These are phyloP conservation scores for Gossypioides kirkii DNA, from an alignment of 345 rosid genomes.

Conservation along the genomic window DNA sequence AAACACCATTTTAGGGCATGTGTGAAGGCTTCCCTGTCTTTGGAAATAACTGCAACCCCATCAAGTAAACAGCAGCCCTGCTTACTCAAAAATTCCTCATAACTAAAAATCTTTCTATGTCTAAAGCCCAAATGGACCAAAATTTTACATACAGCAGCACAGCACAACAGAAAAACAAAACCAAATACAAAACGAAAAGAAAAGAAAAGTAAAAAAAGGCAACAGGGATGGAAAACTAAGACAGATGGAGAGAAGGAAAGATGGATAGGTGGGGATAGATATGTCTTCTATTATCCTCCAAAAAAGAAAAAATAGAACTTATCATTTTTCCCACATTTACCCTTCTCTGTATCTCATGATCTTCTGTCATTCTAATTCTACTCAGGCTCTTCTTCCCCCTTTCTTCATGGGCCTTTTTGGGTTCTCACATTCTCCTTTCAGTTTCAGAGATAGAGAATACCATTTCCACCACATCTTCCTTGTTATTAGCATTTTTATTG, in stretches of 20 bases:
- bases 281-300: slow-evolving; percentile 29
- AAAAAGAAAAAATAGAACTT: background rate
- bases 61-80: slow-evolving; percentile 21
- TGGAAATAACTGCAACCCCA: slow-evolving; percentile 12
- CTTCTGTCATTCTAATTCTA: slow-evolving; percentile 13
- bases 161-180: slow-evolving; percentile 7
- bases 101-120: background rate
- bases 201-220: background rate
- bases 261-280: slow-evolving; percentile 16
- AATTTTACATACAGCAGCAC: background rate
- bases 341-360: slow-evolving; percentile 22
- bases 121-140: slow-evolving; percentile 27
- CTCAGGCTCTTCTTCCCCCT: slow-evolving; percentile 3
- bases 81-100: background rate
- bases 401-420: slow-evolving; percentile 30
- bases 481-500: background rate
- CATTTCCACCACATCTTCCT: background rate
- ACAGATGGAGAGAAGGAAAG: slow-evolving; percentile 5
- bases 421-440: slow-evolving; percentile 16
- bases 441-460: slow-evolving; percentile 15
- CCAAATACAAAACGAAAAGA: background rate
- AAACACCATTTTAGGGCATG: slow-evolving; percentile 9
- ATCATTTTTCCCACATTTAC: slow-evolving; percentile 28
- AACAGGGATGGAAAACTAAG: background rate
- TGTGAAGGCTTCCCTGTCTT: background rate